Evolutionary conservation across 768 basidiomycete species (phyloP).

Genomic region (Phlebiopsis gigantea): DNA sequence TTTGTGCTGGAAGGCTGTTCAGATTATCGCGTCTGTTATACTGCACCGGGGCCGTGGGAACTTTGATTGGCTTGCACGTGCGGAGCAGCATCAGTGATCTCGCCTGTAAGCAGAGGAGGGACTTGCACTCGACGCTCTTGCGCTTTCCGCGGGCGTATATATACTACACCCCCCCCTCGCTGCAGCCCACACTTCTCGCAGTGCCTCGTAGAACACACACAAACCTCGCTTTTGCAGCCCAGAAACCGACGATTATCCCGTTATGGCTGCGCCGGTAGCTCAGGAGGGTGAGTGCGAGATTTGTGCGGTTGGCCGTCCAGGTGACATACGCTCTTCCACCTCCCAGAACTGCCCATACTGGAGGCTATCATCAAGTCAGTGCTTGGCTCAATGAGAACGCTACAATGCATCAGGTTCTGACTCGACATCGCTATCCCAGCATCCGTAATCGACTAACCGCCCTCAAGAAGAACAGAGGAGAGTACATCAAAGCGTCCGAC

Average conservation of each 20-base stretch:
- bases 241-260: neutral
- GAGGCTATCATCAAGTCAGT: slow-evolving; percentile 88
- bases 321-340: slow-evolving; percentile 15
- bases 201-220: neutral
- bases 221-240: too few species aligned
- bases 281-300: slow-evolving; percentile 59
- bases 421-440: slow-evolving; percentile 33
- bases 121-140: neutral
- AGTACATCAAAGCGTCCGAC: slow-evolving; percentile 90
- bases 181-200: neutral
- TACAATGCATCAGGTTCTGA: neutral
- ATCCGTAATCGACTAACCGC: slow-evolving; percentile 94
- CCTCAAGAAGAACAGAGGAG: slow-evolving; percentile 87
- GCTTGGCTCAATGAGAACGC: neutral
- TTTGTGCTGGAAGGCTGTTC: slow-evolving; percentile 17
- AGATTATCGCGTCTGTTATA: slow-evolving; percentile 20
- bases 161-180: neutral
- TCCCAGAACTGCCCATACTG: slow-evolving; percentile 84
- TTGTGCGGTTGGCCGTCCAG: slow-evolving; percentile 16
- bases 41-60: slow-evolving; percentile 32
- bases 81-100: slow-evolving; percentile 9
- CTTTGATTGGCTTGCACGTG: slow-evolving; percentile 14
- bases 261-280: slow-evolving; percentile 67
- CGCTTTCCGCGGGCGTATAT: neutral
- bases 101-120: neutral